Percentiles rank a stretch among this genome's conserved stretches.
Evolutionary conservation across 129 eudicot species (phyloP).

Genomic region (Centaurea solstitialis): DNA sequence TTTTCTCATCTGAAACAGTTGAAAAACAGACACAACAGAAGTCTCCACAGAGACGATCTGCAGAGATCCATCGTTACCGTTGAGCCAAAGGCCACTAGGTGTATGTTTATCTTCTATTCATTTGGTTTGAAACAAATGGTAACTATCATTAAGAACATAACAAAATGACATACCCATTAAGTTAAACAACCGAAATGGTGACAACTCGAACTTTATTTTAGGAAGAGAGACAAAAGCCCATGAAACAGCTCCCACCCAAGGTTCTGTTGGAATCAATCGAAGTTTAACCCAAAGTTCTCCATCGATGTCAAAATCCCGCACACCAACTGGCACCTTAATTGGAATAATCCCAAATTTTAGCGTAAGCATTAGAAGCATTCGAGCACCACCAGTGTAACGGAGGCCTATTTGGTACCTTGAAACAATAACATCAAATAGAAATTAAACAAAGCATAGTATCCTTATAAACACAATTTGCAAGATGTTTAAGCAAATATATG

Average conservation of each 20-base stretch:
- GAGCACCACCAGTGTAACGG: slow-evolving; percentile 95
- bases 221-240: slow-evolving; percentile 99
- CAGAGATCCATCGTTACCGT: neutral
- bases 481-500: neutral
- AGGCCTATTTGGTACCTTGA: slow-evolving; percentile 91
- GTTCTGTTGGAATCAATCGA: slow-evolving; percentile 73
- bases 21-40: neutral
- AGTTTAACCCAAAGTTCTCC: slow-evolving; percentile 97
- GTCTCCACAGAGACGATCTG: neutral
- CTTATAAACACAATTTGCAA: neutral
- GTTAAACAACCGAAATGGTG: slow-evolving; percentile 87
- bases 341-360: slow-evolving; percentile 81
- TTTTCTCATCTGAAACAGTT: neutral
- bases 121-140: neutral
- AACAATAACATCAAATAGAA: slow-evolving; percentile 16
- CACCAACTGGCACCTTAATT: slow-evolving; percentile 78
- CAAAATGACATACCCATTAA: slow-evolving; percentile 66
- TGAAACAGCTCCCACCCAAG: slow-evolving; percentile 87
- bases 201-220: slow-evolving; percentile 72
- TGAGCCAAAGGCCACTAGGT: neutral
- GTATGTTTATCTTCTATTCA: neutral
- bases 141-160: neutral
- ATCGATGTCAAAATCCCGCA: slow-evolving; percentile 89
- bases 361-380: slow-evolving; percentile 78
- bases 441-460: neutral